Conservation (phyloP, 2,329 filamentous ascomycete species). For the Beauveria brongniartii region DNA sequence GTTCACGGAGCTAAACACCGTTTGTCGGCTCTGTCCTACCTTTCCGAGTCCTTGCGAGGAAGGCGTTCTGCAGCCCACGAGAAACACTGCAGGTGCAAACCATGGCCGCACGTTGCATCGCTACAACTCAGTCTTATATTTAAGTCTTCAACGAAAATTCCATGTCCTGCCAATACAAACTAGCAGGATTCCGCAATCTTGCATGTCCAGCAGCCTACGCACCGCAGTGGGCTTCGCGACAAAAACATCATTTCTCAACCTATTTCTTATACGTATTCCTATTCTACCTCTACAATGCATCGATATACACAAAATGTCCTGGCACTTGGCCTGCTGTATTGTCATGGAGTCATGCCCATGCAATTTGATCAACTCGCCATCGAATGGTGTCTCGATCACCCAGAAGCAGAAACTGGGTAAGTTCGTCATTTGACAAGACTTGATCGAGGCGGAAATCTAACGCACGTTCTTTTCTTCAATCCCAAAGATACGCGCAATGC, state of each 20-base stretch:
- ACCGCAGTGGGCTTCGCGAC: background rate
- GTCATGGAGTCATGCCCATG: background rate
- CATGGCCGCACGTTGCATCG: background rate
- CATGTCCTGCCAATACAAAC: background rate
- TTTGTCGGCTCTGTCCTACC: background rate
- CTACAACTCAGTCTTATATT: background rate
- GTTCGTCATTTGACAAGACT: background rate
- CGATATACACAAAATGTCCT: background rate
- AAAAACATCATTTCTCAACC: background rate
- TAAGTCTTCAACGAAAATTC: background rate
- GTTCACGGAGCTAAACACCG: background rate
- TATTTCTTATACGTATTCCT: background rate
- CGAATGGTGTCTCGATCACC: slow-evolving; percentile 7
- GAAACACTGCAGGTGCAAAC: background rate
- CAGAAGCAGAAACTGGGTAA: background rate
- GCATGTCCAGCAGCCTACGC: background rate
- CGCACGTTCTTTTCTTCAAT: background rate
- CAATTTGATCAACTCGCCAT: slow-evolving; percentile 1
- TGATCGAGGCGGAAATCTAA: background rate
- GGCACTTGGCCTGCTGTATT: background rate
- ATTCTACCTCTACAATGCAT: background rate
- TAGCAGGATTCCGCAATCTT: background rate
- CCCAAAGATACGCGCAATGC: background rate
- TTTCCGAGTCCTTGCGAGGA: background rate
- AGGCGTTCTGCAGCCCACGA: background rate